Evolutionary conservation across 192 early-diverging fungal species (phyloP).

Genomic region (Chytriomyces confervae): DNA sequence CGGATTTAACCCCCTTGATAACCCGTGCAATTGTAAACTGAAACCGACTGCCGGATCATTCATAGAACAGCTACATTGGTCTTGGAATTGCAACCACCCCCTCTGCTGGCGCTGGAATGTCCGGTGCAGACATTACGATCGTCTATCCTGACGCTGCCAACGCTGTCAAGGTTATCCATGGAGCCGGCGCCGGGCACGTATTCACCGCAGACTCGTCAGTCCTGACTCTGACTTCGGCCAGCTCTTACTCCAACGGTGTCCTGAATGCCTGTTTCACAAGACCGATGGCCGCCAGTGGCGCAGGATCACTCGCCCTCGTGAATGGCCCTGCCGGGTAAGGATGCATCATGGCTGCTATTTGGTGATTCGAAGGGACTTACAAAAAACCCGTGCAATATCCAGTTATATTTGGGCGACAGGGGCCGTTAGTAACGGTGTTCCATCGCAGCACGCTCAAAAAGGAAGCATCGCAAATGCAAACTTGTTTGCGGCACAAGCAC

Average conservation of each 20-base stretch:
- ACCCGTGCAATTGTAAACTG: not conserved
- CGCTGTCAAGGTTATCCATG: not conserved
- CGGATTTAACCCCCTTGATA: not conserved
- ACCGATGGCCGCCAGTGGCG: not conserved
- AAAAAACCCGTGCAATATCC: not conserved
- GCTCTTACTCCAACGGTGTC: slow-evolving; percentile 2
- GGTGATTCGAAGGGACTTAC: not conserved
- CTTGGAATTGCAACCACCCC: slow-evolving; percentile 6
- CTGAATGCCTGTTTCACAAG: slow-evolving; percentile 10
- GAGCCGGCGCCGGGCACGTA: not conserved
- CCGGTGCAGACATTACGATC: slow-evolving; percentile 12
- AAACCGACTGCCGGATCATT: not conserved
- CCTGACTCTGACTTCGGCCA: not conserved
- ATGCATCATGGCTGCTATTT: not conserved
- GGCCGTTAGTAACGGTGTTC: not conserved
- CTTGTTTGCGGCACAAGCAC: not conserved
- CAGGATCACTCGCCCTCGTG: not conserved
- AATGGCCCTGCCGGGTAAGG: not conserved
- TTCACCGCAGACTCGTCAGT: not conserved
- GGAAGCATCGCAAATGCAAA: not conserved
- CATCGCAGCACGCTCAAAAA: not conserved
- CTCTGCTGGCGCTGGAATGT: not conserved
- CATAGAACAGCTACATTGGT: slow-evolving; percentile 19
- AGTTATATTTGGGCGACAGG: not conserved
- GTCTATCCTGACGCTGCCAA: not conserved